A percentile compares a stretch with the other conserved stretches of the same genome.
Conservation (phyloP, 208 protist species). For the Naegleria gruberi region DNA sequence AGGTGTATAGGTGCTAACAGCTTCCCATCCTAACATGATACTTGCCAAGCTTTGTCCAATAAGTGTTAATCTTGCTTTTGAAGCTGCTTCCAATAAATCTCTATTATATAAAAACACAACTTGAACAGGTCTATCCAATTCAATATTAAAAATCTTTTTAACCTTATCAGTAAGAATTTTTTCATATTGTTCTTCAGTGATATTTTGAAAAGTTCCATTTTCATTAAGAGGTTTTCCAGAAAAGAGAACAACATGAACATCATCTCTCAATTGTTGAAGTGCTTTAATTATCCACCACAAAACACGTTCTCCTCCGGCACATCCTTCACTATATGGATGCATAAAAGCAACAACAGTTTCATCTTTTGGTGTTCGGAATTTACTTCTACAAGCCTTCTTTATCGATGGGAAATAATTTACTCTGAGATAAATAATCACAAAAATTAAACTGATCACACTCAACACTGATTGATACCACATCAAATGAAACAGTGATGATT, state of each 20-base stretch:
- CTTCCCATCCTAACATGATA: conserved; percentile 69
- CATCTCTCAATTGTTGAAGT: conserved; percentile 50
- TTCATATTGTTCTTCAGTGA: conserved; percentile 28
- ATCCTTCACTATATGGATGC: conserved; percentile 72
- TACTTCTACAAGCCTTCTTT: not conserved
- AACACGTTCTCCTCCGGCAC: conserved; percentile 91
- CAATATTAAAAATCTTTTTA: conserved; percentile 59
- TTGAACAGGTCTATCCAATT: conserved; percentile 44
- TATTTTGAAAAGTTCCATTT: conserved; percentile 31
- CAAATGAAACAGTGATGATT: not conserved
- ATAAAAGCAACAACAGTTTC: conserved; percentile 63
- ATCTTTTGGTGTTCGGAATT: not conserved
- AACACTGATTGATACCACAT: not conserved
- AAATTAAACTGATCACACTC: no score
- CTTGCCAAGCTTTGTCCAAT: conserved; percentile 79
- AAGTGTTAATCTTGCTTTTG: conserved; percentile 71
- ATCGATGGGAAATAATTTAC: not conserved
- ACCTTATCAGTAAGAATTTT: conserved; percentile 38
- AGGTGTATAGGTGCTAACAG: conserved; percentile 45
- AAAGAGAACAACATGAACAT: conserved; percentile 35
- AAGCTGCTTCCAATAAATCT: conserved; percentile 51
- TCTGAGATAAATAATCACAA: not conserved
- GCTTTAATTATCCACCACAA: conserved; percentile 74
- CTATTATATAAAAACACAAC: conserved; percentile 57
- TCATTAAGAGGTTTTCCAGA: conserved; percentile 55